phyloP scores from a whole-genome alignment of 768 basidiomycete genomes.

The Termitomyces sp. region DNA sequence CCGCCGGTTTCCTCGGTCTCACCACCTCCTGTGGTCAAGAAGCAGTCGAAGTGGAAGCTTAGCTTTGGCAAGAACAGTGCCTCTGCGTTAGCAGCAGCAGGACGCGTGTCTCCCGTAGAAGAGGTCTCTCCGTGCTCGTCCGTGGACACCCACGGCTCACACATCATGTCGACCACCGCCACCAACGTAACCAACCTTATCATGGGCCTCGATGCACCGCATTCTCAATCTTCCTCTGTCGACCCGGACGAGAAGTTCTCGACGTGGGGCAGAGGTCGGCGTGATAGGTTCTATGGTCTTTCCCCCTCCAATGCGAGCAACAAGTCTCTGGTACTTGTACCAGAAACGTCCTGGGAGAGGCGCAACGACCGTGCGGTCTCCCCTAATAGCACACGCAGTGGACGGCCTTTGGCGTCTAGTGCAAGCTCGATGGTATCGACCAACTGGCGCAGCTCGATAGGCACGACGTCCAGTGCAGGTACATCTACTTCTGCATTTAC shows the following conservation, averaged over 20 bases:
- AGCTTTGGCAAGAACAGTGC: constrained; percentile 59
- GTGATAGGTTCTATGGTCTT: constrained; percentile 12
- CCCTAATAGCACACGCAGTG: constrained; percentile 55
- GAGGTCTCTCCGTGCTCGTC: constrained; percentile 28
- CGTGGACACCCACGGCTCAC: constrained; percentile 19
- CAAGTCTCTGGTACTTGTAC: constrained; percentile 10
- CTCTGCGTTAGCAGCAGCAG: constrained; percentile 26
- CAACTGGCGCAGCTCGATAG: constrained; percentile 78
- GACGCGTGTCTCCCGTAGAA: constrained; percentile 33
- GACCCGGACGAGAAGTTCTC: constrained; percentile 32
- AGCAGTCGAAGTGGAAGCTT: constrained; percentile 84
- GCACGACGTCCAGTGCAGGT: constrained; percentile 62
- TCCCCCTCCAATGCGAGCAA: constrained; percentile 13
- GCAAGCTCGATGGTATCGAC: constrained; percentile 58
- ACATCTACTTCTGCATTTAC: constrained; percentile 73
- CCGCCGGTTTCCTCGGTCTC: constrained; percentile 16
- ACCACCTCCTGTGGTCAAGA: constrained; percentile 51
- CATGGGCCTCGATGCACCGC: constrained; percentile 57
- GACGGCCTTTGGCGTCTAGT: constrained; percentile 47
- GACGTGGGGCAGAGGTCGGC: constrained; percentile 47
- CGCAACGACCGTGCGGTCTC: constrained; percentile 43
- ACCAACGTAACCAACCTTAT: constrained; percentile 73
- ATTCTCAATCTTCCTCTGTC: constrained; percentile 21
- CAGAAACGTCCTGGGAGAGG: constrained; percentile 27
- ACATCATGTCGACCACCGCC: constrained; percentile 58